Conservation (phyloP, 345 rosid genomes). For the Populus nigra region DNA sequence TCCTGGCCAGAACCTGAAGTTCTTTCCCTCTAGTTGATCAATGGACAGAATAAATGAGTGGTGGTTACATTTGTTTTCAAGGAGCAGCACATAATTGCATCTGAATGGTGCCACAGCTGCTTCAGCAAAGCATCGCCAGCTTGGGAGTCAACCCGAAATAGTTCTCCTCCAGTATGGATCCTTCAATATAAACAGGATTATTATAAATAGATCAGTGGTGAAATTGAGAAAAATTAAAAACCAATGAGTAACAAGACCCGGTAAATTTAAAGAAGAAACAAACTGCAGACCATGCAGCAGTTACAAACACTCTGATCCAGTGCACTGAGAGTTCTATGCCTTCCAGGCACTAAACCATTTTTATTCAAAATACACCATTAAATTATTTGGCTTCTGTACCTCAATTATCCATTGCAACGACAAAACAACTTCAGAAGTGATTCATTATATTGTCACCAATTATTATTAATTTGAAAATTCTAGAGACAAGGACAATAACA, state of each 20-base stretch:
- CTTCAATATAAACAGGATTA: slow-evolving; percentile 29
- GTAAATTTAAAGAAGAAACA: not conserved
- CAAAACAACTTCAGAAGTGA: not conserved
- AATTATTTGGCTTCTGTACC: not conserved
- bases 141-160: slow-evolving; percentile 48
- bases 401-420: not conserved
- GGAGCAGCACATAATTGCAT: slow-evolving; percentile 91
- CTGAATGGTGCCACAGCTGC: slow-evolving; percentile 80
- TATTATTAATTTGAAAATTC: not conserved
- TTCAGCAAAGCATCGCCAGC: slow-evolving; percentile 69
- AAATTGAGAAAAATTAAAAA: not conserved
- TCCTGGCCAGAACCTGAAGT: not conserved
- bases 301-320: not conserved
- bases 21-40: not conserved
- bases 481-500: not conserved
- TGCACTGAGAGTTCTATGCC: not conserved
- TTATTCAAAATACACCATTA: not conserved
- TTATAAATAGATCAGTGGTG: not conserved
- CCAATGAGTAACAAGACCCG: not conserved
- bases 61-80: slow-evolving; percentile 57
- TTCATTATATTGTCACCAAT: not conserved
- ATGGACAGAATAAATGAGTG: not conserved
- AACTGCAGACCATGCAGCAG: not conserved
- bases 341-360: not conserved
- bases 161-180: slow-evolving; percentile 66